These are phyloP conservation scores for Dryas drummondii DNA, from an alignment of 306 rosid genomes.

Conservation along the genomic window DNA sequence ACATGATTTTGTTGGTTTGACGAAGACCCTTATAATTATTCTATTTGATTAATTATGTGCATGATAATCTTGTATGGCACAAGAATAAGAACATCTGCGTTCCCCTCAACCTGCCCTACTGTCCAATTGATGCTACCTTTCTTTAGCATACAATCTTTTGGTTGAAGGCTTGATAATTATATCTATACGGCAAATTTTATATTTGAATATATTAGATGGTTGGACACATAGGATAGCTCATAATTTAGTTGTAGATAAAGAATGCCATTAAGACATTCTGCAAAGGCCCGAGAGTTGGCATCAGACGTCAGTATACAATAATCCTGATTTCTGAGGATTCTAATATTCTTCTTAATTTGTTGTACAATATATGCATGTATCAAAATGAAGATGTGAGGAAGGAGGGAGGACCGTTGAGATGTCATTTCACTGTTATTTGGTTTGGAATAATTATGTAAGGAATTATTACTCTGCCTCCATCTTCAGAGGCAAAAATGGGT, in stretches of 20 bases:
- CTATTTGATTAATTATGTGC: no score
- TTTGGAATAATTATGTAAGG: background rate
- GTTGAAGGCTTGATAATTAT: no score
- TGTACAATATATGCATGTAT: background rate
- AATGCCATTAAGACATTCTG: no score
- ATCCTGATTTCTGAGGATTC: no score
- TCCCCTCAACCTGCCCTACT: background rate
- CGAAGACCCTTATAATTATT: background rate
- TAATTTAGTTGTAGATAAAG: no score
- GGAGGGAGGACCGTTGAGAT: background rate
- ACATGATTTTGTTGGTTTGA: slow-evolving; percentile 21
- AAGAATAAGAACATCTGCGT: background rate
- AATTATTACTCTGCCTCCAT: background rate
- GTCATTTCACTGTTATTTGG: slow-evolving; percentile 6
- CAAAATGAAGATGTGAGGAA: background rate
- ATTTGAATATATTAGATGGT: no score
- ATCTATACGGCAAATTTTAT: no score
- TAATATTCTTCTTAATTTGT: no score
- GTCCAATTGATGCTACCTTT: background rate
- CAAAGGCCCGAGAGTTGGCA: no score
- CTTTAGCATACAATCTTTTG: no score
- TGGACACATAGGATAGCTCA: no score
- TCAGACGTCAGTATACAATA: no score
- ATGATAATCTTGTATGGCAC: background rate
- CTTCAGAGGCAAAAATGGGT: background rate